Conservation (phyloP, 2,329 filamentous ascomycete genomes). For the Cytospora mali region DNA sequence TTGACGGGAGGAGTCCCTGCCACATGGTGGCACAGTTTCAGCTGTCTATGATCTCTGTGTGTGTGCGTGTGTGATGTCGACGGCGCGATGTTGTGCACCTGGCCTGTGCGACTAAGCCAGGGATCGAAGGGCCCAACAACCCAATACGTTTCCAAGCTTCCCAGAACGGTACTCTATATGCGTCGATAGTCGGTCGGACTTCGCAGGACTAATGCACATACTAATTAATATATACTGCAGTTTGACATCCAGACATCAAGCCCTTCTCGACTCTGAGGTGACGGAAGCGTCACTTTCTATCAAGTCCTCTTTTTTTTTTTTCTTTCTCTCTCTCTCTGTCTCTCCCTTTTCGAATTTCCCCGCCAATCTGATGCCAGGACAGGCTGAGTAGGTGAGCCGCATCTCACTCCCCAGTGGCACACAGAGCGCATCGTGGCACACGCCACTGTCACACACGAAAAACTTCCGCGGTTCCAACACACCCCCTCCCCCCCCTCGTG, state of each 20-base stretch:
- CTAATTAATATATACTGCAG: not conserved
- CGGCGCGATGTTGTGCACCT: slow-evolving; percentile 1
- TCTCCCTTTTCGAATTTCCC: not conserved
- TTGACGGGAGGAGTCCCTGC: not conserved
- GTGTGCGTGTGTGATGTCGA: not conserved
- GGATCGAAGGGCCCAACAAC: not conserved
- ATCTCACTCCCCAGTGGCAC: not conserved
- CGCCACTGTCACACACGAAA: not conserved
- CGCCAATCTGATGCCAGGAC: not conserved
- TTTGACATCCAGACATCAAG: not conserved
- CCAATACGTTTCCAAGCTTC: not conserved
- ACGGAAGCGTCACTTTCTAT: too few relatives aligned
- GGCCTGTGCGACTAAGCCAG: not conserved
- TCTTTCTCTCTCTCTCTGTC: too few relatives aligned
- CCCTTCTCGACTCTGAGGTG: too few relatives aligned
- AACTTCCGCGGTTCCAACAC: not conserved
- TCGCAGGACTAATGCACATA: not conserved
- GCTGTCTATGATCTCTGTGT: slow-evolving; percentile 1
- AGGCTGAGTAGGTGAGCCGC: not conserved
- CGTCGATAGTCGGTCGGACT: not conserved
- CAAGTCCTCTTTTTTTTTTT: too few relatives aligned
- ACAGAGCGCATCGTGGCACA: not conserved
- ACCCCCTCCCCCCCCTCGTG: not conserved
- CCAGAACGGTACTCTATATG: not conserved
- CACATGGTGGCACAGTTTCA: slow-evolving; percentile 19